Evolutionary conservation across 1,284 basidiomycete species (phyloP), one percentile per base, ranked within the genome.

Genomic region (Lentinula novae-zelandiae): DNA sequence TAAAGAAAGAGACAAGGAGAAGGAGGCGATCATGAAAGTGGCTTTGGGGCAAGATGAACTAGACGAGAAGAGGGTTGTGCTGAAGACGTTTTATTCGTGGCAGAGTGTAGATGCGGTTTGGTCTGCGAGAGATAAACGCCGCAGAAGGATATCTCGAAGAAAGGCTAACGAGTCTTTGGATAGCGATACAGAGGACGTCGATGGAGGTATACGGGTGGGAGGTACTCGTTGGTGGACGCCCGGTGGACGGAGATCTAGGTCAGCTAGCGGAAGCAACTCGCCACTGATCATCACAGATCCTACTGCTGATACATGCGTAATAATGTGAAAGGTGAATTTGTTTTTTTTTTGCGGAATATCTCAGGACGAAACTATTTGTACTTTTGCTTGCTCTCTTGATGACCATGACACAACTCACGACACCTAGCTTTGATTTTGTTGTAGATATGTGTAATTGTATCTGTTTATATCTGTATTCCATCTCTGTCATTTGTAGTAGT

Each of bases 11-110:
- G 59, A 61, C 22, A 53, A 57, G 52, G 51, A 60, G 9, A 63
- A 60, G 52, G 62, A 63, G 20, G 50, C 55, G 27, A 58, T 63
- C 4, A 58, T 63, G 62, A 63, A 60, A 50, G 59, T 38, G 2
- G 62, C 57, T 17, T 42, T 34, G 15, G 87, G 86, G 42, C 84
- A 89, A 71, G 88, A 92, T 70, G 91, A 92, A 71, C 90, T 89
- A 69, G 87, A 90, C 63, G 79, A 82, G 66, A 72, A 68, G 64
- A 76, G 86, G n/a, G 86, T 95, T 8, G 85, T 89, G 53, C 68
- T 95, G 63, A 94, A 93, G 82, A 87, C 88, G 36, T 95, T 93
- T 70, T 90, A 90, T 75, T 86, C 87, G 57, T 95, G 93, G 93
- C 88, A 90, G 76, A 86, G 82, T 13, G 91, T 94, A 27, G 90